phyloP scores from a whole-genome alignment of 345 rosid species.

The Kandelia obovata region DNA sequence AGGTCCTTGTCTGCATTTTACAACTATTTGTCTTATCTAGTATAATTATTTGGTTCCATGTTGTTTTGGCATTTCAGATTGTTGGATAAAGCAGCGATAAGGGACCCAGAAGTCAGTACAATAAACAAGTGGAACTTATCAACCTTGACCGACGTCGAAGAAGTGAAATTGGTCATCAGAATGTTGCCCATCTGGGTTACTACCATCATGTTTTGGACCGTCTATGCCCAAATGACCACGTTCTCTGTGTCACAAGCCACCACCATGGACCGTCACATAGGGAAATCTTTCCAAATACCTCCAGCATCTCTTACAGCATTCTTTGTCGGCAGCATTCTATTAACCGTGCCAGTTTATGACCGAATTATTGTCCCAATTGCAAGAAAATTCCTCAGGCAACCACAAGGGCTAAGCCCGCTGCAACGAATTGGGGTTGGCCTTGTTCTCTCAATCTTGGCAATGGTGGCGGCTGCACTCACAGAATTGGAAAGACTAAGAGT shows the following conservation, averaged over 20 bases:
- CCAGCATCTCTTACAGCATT: constrained; percentile 70
- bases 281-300: constrained; percentile 67
- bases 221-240: constrained; percentile 90
- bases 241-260: constrained; percentile 90
- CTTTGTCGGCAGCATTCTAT: constrained; percentile 79
- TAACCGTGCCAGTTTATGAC: constrained; percentile 81
- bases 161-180: constrained; percentile 76
- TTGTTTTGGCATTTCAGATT: constrained; percentile 44
- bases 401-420: constrained; percentile 75
- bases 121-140: constrained; percentile 71
- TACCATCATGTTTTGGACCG: constrained; percentile 86
- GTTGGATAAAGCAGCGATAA: constrained; percentile 83
- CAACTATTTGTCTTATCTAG: neutral
- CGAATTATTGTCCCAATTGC: constrained; percentile 50
- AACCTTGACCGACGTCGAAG: constrained; percentile 89
- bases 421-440: constrained; percentile 82
- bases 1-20: neutral
- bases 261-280: constrained; percentile 87
- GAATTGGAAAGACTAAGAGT: constrained; percentile 59
- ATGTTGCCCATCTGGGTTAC: constrained; percentile 98
- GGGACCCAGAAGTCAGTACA: constrained; percentile 27
- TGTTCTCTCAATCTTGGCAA: constrained; percentile 48
- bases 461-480: constrained; percentile 65
- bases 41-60: neutral
- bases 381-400: constrained; percentile 49